Evolutionary conservation across 1,139 yeast species (phyloP).

Genomic region (Geotrichum citri-aurantii): DNA sequence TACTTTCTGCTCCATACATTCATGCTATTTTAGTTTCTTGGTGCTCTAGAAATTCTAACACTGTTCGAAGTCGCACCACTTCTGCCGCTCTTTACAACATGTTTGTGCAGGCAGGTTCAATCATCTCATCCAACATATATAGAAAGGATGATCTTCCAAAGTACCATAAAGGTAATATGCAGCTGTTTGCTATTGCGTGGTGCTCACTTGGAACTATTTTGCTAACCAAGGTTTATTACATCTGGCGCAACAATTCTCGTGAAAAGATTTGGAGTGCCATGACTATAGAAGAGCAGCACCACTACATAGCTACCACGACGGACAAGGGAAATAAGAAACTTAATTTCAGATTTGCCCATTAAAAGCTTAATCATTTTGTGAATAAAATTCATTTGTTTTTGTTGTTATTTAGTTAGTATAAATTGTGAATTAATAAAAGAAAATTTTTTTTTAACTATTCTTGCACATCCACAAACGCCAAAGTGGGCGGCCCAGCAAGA

Average conservation of each 20-base stretch:
- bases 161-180: slow-evolving; percentile 50
- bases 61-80: slow-evolving; percentile 53
- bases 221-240: slow-evolving; percentile 38
- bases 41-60: slow-evolving; percentile 56
- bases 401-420: not conserved
- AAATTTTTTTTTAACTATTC: no score
- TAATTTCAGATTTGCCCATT: slow-evolving; percentile 44
- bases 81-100: slow-evolving; percentile 55
- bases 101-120: slow-evolving; percentile 51
- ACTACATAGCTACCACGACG: slow-evolving; percentile 41
- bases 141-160: slow-evolving; percentile 51
- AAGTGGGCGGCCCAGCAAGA: no score
- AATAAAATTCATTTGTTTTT: not conserved
- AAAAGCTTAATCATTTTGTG: not conserved
- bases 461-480: no score
- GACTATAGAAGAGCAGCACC: slow-evolving; percentile 44
- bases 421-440: not conserved
- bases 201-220: slow-evolving; percentile 26
- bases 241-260: slow-evolving; percentile 44
- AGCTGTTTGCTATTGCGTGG: slow-evolving; percentile 39
- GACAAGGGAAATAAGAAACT: slow-evolving; percentile 53
- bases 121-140: slow-evolving; percentile 49
- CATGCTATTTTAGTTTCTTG: slow-evolving; percentile 55
- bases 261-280: slow-evolving; percentile 45
- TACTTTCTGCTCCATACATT: slow-evolving; percentile 45